Evolutionary conservation across 2,329 filamentous ascomycete genomes (phyloP), one percentile per base, ranked within the genome.

Genomic region (Trichoderma pleuroti): DNA sequence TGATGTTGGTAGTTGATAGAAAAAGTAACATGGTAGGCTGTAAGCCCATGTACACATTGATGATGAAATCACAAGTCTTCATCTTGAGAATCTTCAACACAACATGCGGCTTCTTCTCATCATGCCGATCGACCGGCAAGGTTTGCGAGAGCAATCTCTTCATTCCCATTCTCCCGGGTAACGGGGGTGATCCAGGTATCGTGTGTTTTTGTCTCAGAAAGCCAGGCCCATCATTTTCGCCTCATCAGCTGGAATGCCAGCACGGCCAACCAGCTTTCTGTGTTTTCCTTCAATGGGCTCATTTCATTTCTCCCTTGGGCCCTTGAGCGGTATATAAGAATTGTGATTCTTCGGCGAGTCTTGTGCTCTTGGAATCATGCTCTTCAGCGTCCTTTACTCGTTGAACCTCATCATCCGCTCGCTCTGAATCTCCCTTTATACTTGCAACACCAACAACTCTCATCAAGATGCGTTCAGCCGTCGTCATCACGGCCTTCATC

Each of bases 111-210:
- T 42, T 6, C 16, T 24, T 34, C 21, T 8, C 39, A 3, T 24
- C 30, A 36, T 65, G 62, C 30, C 42, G 62, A 65, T 36, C 46
- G 28, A 32, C 60, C 60, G 60, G 21, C 9, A 1, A 21, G 12
- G 10, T 12, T 49, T 1, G 32, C 9, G 26, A 61, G 34, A 21
- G n/a, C 2, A 46, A 5, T 11, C 10, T 12, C 34, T 10, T 1
- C 21, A 52, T 54, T 66, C 9, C 63, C 63, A 56, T 66, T 66
- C 34, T 42, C 64, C 62, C 34, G 64, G 64, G 18, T 46, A 59
- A 59, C 52, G 52, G 64, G 64, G 18, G n/a, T n/a, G 32, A 46
- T 46, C 52, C 64, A 32, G 12, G 28, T 67, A 30, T 67, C n/a
- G 28, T 34, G 46, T 36, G 34, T 30, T 39, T 39, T 30, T 60